Conservation (phyloP, 768 basidiomycete species). For the Lactarius indigo region DNA sequence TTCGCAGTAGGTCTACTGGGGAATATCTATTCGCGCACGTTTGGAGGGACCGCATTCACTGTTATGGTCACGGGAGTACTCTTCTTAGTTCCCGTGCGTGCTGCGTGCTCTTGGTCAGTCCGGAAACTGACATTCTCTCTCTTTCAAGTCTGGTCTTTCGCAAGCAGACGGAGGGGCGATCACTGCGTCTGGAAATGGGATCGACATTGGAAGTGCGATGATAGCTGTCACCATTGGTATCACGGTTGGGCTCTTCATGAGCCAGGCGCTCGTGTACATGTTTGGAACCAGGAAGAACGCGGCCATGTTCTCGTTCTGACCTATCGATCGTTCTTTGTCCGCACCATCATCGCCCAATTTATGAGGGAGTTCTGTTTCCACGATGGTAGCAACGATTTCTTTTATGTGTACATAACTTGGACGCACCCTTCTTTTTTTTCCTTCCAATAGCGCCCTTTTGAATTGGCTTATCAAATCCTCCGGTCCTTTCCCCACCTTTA, state of each 20-base stretch:
- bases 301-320: constrained; percentile 79
- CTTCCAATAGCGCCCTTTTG: not conserved
- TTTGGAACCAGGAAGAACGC: constrained; percentile 83
- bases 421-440: not conserved
- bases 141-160: constrained; percentile 69
- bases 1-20: constrained; percentile 77
- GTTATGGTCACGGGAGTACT: constrained; percentile 88
- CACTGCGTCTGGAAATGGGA: constrained; percentile 73
- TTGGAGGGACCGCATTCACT: constrained; percentile 85
- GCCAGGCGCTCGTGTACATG: constrained; percentile 81
- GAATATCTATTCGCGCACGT: constrained; percentile 75
- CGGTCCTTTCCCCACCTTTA: not conserved
- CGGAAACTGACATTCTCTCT: constrained; percentile 13
- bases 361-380: not conserved
- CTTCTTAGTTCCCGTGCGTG: constrained; percentile 79
- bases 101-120: not conserved
- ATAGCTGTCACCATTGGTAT: constrained; percentile 89
- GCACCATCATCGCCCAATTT: not conserved
- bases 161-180: constrained; percentile 70
- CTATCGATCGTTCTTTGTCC: not conserved
- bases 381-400: not conserved
- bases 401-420: not conserved
- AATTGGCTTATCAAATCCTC: not conserved
- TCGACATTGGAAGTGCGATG: constrained; percentile 85
- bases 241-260: constrained; percentile 86